Conservation (phyloP, 768 basidiomycete genomes). For the Podaxis pistillaris region DNA sequence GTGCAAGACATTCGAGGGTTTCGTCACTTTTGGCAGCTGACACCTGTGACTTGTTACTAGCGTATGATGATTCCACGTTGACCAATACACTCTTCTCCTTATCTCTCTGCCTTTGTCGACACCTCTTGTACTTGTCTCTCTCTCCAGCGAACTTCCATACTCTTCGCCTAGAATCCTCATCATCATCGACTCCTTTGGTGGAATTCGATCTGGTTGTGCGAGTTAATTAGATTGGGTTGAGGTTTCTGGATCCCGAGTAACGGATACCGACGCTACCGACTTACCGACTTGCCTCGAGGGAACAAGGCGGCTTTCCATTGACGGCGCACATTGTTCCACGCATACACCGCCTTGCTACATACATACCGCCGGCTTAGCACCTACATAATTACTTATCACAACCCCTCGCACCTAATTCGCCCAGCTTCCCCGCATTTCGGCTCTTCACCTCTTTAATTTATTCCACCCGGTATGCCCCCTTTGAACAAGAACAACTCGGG, state of each 20-base stretch:
- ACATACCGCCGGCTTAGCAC: not conserved
- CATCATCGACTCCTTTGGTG: not conserved
- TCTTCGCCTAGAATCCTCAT: not conserved
- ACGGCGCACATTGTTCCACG: not conserved
- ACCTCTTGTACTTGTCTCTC: not conserved
- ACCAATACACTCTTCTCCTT: conserved; percentile 1
- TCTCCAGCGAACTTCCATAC: not conserved
- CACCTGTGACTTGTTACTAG: conserved; percentile 6
- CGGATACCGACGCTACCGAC: not conserved
- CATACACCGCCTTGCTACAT: not conserved
- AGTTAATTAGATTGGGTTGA: not conserved
- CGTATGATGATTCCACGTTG: conserved; percentile 13
- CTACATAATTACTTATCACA: not conserved
- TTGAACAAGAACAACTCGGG: conserved; percentile 92
- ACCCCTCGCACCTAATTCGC: not conserved
- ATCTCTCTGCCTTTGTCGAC: not conserved
- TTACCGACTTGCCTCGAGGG: not conserved
- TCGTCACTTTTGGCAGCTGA: not conserved
- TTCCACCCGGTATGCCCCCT: conserved; percentile 26
- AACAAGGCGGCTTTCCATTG: not conserved
- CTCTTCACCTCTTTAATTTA: not conserved
- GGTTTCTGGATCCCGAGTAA: not conserved
- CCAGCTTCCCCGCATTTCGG: not conserved
- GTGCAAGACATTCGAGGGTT: not conserved
- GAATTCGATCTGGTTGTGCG: not conserved